These are phyloP conservation scores for Datisca glomerata DNA, from an alignment of 306 rosid genomes.

Conservation along the genomic window DNA sequence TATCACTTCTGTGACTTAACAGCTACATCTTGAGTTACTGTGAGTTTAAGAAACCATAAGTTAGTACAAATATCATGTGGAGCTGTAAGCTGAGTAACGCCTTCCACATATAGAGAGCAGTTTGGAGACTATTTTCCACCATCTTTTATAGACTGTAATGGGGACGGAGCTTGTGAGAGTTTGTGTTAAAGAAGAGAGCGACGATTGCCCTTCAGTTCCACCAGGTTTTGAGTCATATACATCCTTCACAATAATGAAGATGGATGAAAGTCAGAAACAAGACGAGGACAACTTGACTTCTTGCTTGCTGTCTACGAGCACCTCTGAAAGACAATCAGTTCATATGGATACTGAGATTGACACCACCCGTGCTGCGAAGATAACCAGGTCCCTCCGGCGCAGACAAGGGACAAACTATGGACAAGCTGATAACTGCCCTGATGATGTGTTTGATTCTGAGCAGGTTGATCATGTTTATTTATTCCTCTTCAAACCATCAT, in stretches of 20 bases:
- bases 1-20: not conserved
- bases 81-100: slow-evolving; percentile 13
- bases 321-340: slow-evolving; percentile 38
- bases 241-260: slow-evolving; percentile 46
- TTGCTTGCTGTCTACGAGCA: slow-evolving; percentile 33
- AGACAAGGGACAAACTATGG: slow-evolving; percentile 60
- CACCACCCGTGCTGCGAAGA: slow-evolving; percentile 32
- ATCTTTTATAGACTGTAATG: slow-evolving; percentile 33
- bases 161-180: slow-evolving; percentile 85
- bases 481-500: not conserved
- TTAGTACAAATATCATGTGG: slow-evolving; percentile 2
- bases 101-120: slow-evolving; percentile 17
- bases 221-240: slow-evolving; percentile 93
- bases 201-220: slow-evolving; percentile 91
- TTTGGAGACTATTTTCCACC: slow-evolving; percentile 10
- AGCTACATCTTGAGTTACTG: slow-evolving; percentile 10
- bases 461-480: slow-evolving; percentile 57
- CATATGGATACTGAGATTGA: slow-evolving; percentile 35
- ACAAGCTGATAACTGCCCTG: slow-evolving; percentile 31
- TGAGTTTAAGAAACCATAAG: slow-evolving; percentile 17
- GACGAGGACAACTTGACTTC: slow-evolving; percentile 25
- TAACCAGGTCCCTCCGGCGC: slow-evolving; percentile 55
- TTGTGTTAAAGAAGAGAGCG: slow-evolving; percentile 77
- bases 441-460: slow-evolving; percentile 59
- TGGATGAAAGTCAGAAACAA: slow-evolving; percentile 37